These are phyloP conservation scores for Byssoonygena ceratinophila DNA, from an alignment of 2,329 filamentous ascomycete species.

Conservation along the genomic window DNA sequence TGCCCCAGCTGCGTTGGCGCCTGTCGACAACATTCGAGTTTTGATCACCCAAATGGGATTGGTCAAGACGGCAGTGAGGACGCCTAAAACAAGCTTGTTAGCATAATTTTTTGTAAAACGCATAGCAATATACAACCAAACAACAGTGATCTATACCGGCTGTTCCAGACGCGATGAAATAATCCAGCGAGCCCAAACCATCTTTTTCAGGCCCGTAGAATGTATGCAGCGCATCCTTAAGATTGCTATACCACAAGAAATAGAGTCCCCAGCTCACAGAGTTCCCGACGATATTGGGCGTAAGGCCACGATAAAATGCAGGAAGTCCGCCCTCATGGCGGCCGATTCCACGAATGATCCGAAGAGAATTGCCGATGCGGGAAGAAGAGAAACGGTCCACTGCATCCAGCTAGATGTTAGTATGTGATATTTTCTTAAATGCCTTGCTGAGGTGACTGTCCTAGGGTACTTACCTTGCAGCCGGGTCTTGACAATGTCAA, in stretches of 20 bases:
- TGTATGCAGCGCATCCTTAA: slow-evolving; percentile 45
- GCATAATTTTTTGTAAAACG: neutral
- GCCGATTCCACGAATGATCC: slow-evolving; percentile 44
- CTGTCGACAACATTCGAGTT: slow-evolving; percentile 88
- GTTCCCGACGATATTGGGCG: slow-evolving; percentile 84
- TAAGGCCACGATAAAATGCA: slow-evolving; percentile 78
- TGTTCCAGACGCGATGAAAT: slow-evolving; percentile 63
- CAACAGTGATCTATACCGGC: slow-evolving; percentile 37
- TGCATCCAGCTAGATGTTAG: slow-evolving; percentile 25
- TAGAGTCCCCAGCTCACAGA: slow-evolving; percentile 84
- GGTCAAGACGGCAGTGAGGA: slow-evolving; percentile 68
- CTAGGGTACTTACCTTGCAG: slow-evolving; percentile 62
- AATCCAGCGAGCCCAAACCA: slow-evolving; percentile 55
- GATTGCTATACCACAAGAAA: slow-evolving; percentile 62
- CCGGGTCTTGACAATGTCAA: slow-evolving; percentile 93
- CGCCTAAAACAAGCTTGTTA: slow-evolving; percentile 37
- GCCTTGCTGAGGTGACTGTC: neutral
- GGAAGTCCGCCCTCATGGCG: slow-evolving; percentile 47
- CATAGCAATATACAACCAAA: neutral
- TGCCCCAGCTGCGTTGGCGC: slow-evolving; percentile 60
- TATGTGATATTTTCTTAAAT: neutral
- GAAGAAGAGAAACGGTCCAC: slow-evolving; percentile 43
- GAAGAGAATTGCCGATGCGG: slow-evolving; percentile 44
- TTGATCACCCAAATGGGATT: slow-evolving; percentile 98
- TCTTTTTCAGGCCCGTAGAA: slow-evolving; percentile 26